Evolutionary conservation across 1,284 basidiomycete genomes (phyloP), one percentile per base, ranked within the genome.

Genomic region (Wolfiporia cocos): DNA sequence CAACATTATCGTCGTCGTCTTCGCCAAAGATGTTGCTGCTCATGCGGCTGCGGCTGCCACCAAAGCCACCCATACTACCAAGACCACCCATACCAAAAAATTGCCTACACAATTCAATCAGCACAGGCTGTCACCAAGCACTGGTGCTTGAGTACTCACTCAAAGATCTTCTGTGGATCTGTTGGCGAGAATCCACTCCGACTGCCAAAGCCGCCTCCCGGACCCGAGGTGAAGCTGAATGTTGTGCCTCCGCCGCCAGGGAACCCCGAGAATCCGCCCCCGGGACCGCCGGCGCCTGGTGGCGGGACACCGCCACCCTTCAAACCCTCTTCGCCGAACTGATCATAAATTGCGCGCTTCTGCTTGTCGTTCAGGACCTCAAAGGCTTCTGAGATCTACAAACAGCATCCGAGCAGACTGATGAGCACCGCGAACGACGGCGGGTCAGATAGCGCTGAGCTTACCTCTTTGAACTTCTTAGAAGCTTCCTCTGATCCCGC

Each of bases 331-430:
- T 97, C 95, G 24, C 95, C 95, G 48, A 92, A 87, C 53, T 95
- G 92, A 64, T 99, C 95, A 54, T 96, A 99, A 21, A 98, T 67
- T 0, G 90, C 72, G 36, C 92, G 85, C 66, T 98, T 99, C 63
- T 98, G 78, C 68, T 86, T 84, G 66, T 98, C 94, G 41, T 79
- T 90, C 40, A 98, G 78, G 36, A 98, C 95, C 63, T 99, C 95
- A 57, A 95, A 98, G 0, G 95, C 95, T 70, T 99, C 95, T 19
- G 90, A 90, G 45, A 96, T 78, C 87, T 91, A 47, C 4, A 14
- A n/a, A n/a, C n/a, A n/a, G n/a, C n/a, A n/a, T n/a, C n/a, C n/a
- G n/a, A n/a, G n/a, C n/a, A n/a, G n/a, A n/a, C n/a, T n/a, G n/a
- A n/a, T n/a, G n/a, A n/a, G n/a, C n/a, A n/a, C n/a, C n/a, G n/a